phyloP scores from a whole-genome alignment of 345 rosid genomes.

The Adansonia digitata region DNA sequence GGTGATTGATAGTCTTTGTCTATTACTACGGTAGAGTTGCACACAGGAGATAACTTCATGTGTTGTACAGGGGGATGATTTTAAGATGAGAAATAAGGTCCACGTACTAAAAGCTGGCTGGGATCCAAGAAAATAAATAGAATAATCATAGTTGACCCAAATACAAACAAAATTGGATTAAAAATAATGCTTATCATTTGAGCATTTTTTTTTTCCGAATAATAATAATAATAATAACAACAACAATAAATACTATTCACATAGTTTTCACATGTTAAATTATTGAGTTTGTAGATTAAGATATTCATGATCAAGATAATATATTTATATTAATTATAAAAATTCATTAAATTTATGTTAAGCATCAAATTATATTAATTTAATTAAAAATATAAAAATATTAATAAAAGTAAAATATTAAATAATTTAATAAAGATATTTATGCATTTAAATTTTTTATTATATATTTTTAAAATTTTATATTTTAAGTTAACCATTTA shows the following conservation, averaged over 20 bases:
- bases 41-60: neutral
- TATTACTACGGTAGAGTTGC: neutral
- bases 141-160: neutral
- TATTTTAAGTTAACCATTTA: too few relatives aligned
- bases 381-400: too few relatives aligned
- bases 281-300: neutral
- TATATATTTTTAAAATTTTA: too few relatives aligned
- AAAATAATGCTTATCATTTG: neutral
- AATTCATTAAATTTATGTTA: too few relatives aligned
- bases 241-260: neutral
- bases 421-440: too few relatives aligned
- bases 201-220: too few relatives aligned
- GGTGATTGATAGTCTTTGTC: neutral
- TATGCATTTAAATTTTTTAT: too few relatives aligned
- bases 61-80: neutral
- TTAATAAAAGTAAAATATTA: too few relatives aligned
- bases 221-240: too few relatives aligned
- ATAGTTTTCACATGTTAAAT: neutral
- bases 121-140: neutral
- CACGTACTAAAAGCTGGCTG: neutral
- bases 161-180: neutral
- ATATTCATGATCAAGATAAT: neutral
- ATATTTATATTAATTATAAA: neutral
- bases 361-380: too few relatives aligned
- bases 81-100: neutral